phyloP scores from a whole-genome alignment of 306 rosid species.

The Trichosanthes truncata region DNA sequence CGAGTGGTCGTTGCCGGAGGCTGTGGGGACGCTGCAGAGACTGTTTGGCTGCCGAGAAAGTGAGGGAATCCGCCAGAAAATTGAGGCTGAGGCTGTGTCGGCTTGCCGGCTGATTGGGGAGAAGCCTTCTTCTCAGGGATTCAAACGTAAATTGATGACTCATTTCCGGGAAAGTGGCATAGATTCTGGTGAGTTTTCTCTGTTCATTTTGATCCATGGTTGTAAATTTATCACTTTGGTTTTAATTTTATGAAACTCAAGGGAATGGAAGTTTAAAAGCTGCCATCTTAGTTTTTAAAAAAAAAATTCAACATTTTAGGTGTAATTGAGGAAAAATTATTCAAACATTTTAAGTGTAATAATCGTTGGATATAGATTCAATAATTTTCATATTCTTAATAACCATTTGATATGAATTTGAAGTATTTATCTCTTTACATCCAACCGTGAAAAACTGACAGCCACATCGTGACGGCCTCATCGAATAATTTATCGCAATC shows the following conservation, averaged over 20 bases:
- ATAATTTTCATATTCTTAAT: no score
- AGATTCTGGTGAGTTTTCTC: conserved; percentile 52
- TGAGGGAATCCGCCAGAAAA: conserved; percentile 20
- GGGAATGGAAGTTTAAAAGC: no score
- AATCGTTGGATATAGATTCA: no score
- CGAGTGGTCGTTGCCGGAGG: conserved; percentile 26
- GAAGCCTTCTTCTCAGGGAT: conserved; percentile 24
- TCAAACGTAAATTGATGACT: conserved; percentile 59
- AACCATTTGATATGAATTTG: no score
- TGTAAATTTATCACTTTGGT: neutral
- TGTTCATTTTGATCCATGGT: neutral
- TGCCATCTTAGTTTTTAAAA: no score
- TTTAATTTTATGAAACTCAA: neutral
- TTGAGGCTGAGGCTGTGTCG: conserved; percentile 27
- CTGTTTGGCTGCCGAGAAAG: conserved; percentile 22
- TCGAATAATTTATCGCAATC: no score
- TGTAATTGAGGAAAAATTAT: no score
- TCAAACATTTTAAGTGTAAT: no score
- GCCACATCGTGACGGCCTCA: no score
- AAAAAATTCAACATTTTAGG: no score
- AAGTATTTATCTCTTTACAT: no score
- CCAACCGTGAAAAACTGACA: no score
- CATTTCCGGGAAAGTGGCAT: conserved; percentile 48
- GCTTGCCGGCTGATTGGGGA: conserved; percentile 22
- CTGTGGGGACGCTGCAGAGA: conserved; percentile 21